These are phyloP conservation scores for Hirschioporus abietinus DNA, from an alignment of 768 basidiomycete genomes.

Conservation along the genomic window DNA sequence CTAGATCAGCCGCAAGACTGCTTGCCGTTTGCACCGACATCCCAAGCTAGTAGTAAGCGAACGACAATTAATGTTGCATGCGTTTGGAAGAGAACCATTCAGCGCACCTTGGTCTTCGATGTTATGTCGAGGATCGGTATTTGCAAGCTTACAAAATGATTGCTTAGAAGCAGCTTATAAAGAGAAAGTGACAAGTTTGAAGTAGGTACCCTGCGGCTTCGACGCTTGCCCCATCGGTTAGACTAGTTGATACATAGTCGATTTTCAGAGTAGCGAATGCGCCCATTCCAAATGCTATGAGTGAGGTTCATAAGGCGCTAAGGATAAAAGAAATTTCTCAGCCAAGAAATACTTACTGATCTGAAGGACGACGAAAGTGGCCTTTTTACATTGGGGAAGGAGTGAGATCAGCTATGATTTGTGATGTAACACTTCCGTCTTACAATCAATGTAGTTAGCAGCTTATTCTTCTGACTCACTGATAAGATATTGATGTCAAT, in stretches of 20 bases:
- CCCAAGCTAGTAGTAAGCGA: background rate
- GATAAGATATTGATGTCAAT: background rate
- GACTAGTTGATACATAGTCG: background rate
- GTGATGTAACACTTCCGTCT: too few species aligned
- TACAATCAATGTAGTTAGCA: background rate
- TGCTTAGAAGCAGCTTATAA: too few species aligned
- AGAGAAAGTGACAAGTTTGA: too few species aligned
- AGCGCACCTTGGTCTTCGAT: background rate
- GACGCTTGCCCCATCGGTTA: background rate
- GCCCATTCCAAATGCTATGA: background rate
- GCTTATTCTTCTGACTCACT: background rate
- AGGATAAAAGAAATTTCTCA: background rate
- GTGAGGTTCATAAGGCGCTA: background rate
- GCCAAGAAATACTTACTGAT: background rate
- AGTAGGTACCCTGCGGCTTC: too few species aligned
- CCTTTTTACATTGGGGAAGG: background rate
- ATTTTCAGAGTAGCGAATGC: background rate
- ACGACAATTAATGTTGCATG: background rate
- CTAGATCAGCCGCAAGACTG: background rate
- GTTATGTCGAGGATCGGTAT: background rate
- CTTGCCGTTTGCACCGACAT: background rate
- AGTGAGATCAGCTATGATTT: too few species aligned
- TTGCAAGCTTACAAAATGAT: background rate
- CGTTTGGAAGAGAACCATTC: background rate
- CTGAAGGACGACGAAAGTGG: background rate